These are phyloP conservation scores for Schoenoplectus triqueter DNA, from an alignment of 202 grass and related monocot genomes.

Conservation along the genomic window DNA sequence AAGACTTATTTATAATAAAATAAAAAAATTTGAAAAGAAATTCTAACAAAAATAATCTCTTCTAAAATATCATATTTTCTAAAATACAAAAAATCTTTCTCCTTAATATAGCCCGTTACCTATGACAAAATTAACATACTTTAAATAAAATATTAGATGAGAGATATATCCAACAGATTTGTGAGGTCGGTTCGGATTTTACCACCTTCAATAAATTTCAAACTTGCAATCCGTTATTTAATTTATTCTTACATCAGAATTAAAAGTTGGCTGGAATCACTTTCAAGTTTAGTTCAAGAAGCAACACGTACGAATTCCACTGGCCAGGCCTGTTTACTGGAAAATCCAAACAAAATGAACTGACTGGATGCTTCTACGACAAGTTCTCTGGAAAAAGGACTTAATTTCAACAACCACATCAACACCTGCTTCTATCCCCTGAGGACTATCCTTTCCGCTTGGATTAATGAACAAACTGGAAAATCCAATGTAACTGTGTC, in stretches of 20 bases:
- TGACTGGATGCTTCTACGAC: not conserved
- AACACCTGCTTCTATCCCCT: not conserved
- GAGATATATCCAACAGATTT: too few species aligned
- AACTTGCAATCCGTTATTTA: too few species aligned
- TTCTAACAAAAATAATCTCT: too few species aligned
- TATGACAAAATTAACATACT: too few species aligned
- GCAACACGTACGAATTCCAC: not conserved
- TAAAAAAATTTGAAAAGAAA: too few species aligned
- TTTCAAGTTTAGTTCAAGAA: slow-evolving; percentile 4
- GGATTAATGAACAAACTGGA: not conserved
- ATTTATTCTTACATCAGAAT: not conserved
- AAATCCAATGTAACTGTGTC: not conserved
- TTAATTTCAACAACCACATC: not conserved
- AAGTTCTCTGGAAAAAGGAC: not conserved
- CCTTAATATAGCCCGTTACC: too few species aligned
- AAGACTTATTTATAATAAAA: too few species aligned
- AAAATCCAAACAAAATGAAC: not conserved
- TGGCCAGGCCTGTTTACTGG: not conserved
- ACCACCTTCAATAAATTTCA: not conserved
- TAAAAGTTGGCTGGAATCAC: not conserved
- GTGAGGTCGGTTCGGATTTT: too few species aligned
- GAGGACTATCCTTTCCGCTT: not conserved
- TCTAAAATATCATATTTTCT: too few species aligned
- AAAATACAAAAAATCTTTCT: too few species aligned
- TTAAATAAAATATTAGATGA: too few species aligned